Conservation (phyloP, 2,329 filamentous ascomycete species). For the Nigrospora osmanthi region DNA sequence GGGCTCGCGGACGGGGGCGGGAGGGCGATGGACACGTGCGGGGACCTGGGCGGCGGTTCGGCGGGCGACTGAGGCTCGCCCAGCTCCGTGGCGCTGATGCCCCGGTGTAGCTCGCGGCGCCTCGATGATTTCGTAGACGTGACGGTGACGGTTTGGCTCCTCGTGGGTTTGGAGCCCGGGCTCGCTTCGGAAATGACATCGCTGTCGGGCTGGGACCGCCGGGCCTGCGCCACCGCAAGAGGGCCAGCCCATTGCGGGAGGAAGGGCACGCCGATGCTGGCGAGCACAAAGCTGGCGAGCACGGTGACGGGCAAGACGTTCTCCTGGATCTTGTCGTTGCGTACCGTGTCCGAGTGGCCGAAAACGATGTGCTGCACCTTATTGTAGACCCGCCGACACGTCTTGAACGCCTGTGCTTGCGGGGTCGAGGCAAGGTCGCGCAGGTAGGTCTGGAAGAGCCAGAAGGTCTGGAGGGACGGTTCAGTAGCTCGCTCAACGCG, state of each 20-base stretch:
- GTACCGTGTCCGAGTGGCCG: constrained; percentile 60
- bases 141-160: constrained; percentile 60
- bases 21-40: constrained; percentile 1
- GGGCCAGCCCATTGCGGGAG: constrained; percentile 74
- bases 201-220: constrained; percentile 60
- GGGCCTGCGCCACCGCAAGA: constrained; percentile 72
- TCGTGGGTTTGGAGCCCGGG: constrained; percentile 40
- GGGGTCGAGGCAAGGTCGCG: constrained; percentile 72
- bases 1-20: neutral
- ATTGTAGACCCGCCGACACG: constrained; percentile 77
- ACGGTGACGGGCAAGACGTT: constrained; percentile 76
- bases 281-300: constrained; percentile 71
- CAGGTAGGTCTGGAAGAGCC: constrained; percentile 83
- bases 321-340: constrained; percentile 71
- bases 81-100: constrained; percentile 24
- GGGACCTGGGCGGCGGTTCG: neutral
- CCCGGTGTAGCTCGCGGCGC: constrained; percentile 34
- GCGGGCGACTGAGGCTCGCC: constrained; percentile 2
- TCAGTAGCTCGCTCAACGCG: neutral
- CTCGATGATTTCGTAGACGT: constrained; percentile 39
- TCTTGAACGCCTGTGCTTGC: constrained; percentile 71
- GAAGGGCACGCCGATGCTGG: constrained; percentile 66
- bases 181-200: constrained; percentile 53
- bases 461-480: constrained; percentile 59
- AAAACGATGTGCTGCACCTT: constrained; percentile 86